These are phyloP conservation scores for Blastobotrys muscicola DNA, from an alignment of 805 yeast genomes.

Conservation along the genomic window DNA sequence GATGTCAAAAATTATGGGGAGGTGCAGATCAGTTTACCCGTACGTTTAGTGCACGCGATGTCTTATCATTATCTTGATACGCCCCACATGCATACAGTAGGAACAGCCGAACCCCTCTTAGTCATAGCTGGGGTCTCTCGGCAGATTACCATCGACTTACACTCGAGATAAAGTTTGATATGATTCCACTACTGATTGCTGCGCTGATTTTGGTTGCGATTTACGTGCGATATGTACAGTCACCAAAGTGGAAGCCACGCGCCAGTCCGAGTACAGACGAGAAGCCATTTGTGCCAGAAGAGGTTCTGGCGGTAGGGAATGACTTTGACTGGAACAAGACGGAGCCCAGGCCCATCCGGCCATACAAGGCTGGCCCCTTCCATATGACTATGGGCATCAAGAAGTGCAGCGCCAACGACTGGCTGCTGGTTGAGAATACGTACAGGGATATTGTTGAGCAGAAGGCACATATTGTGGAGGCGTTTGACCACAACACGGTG, in stretches of 20 bases:
- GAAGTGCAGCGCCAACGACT: conserved; percentile 40
- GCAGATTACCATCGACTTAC: too few relatives aligned
- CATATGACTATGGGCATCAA: conserved; percentile 56
- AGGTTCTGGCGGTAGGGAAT: neutral
- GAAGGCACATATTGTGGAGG: conserved; percentile 28
- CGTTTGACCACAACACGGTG: conserved; percentile 25
- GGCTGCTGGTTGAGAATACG: conserved; percentile 54
- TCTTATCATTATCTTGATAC: too few relatives aligned
- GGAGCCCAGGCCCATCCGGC: conserved; percentile 41
- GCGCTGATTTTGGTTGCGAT: neutral
- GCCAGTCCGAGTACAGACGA: neutral
- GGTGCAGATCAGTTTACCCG: too few relatives aligned
- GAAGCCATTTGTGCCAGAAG: neutral
- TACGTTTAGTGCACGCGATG: too few relatives aligned
- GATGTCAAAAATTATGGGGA: too few relatives aligned
- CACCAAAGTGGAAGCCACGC: neutral
- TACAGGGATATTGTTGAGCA: conserved; percentile 39
- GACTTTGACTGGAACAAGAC: conserved; percentile 36
- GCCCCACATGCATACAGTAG: too few relatives aligned
- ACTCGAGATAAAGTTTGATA: too few relatives aligned
- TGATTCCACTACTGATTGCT: neutral
- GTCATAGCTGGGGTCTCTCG: too few relatives aligned
- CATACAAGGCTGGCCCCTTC: conserved; percentile 53
- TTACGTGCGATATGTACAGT: neutral
- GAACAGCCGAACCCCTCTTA: too few relatives aligned